These are phyloP conservation scores for Raddia distichophylla DNA, from an alignment of 176 grass and related monocot species.

Conservation along the genomic window DNA sequence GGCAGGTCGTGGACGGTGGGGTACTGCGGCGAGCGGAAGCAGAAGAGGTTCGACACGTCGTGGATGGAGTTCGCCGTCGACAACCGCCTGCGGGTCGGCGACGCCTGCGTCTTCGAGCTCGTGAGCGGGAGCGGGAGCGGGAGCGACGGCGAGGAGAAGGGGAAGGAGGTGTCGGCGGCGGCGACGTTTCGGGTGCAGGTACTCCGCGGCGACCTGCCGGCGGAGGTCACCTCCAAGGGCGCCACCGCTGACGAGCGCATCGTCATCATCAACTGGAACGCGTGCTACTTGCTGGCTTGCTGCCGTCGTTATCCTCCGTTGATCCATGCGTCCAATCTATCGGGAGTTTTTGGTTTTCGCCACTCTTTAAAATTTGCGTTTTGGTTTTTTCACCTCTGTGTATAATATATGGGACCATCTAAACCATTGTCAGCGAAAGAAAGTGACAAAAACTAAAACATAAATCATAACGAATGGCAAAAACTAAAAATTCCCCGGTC, in stretches of 20 bases:
- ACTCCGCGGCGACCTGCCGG: slow-evolving; percentile 47
- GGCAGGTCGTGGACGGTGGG: slow-evolving; percentile 39
- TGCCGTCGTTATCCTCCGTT: no score
- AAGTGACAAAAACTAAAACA: no score
- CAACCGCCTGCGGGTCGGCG: slow-evolving; percentile 39
- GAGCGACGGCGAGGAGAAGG: not conserved
- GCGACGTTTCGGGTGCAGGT: slow-evolving; percentile 47
- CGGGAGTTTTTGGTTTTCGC: no score
- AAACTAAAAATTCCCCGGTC: no score
- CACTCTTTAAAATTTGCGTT: no score
- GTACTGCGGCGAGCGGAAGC: slow-evolving; percentile 35
- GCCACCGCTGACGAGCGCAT: slow-evolving; percentile 41
- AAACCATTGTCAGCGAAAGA: no score
- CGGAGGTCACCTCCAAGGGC: slow-evolving; percentile 41
- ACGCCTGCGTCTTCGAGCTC: slow-evolving; percentile 54
- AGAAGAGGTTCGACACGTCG: slow-evolving; percentile 22
- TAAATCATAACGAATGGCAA: no score
- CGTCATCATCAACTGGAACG: slow-evolving; percentile 23
- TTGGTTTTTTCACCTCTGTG: no score
- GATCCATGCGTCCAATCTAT: no score
- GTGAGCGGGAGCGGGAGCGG: not conserved
- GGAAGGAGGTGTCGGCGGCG: not conserved
- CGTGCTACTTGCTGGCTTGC: no score
- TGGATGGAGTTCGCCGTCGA: slow-evolving; percentile 46
- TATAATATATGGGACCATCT: no score